Evolutionary conservation across 1,284 basidiomycete species (phyloP).

Genomic region (Fomitopsis palustris): DNA sequence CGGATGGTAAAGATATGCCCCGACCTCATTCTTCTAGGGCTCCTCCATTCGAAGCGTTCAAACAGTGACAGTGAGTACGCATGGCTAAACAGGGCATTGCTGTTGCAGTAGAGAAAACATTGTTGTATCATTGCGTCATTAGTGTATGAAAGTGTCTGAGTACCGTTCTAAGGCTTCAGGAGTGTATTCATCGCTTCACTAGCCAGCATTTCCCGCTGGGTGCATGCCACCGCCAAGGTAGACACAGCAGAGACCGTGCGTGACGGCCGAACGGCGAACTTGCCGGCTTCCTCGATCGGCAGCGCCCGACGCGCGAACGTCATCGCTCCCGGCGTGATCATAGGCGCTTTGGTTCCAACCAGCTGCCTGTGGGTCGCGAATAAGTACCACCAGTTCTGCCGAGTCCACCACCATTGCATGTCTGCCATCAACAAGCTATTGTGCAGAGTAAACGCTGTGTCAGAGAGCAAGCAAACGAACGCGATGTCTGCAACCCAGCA

Average conservation of each 20-base stretch:
- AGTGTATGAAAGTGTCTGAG: too few species aligned
- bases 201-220: too few species aligned
- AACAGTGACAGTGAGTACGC: background rate
- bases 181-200: too few species aligned
- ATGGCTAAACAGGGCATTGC: background rate
- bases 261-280: too few species aligned
- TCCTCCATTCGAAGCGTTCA: background rate
- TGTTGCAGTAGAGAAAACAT: background rate
- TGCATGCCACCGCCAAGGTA: too few species aligned
- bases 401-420: background rate
- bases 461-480: background rate
- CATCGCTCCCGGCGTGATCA: background rate
- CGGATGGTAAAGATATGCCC: conserved; percentile 45
- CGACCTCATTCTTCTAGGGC: background rate
- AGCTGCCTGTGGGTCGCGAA: background rate
- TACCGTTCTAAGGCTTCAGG: too few species aligned
- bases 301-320: background rate
- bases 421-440: conserved; percentile 21
- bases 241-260: too few species aligned
- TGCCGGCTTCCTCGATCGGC: background rate
- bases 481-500: conserved; percentile 11
- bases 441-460: conserved; percentile 17
- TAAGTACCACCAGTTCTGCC: background rate
- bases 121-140: background rate
- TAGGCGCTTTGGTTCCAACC: background rate